Base-by-base conservation (phyloP, 177 flowering plant genomes). In the Tripterygium wilfordii region DNA sequence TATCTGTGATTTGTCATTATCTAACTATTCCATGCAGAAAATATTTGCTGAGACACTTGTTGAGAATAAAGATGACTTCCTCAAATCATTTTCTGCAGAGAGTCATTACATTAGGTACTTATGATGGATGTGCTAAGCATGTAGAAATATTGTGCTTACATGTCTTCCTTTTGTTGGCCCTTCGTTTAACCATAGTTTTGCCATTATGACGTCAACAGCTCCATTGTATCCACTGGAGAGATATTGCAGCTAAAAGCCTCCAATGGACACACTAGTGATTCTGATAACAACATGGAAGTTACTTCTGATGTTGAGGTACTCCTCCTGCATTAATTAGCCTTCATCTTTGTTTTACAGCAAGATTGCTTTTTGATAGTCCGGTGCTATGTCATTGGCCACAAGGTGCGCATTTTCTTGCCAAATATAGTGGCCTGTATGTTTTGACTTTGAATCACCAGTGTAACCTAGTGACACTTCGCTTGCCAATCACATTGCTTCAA, bases 31-130 rank as follows among this genome's bases (percentile, higher is more conserved):
- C n/a, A n/a, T n/a, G 14, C 85, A 89, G 99, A 63, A 58, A 39
- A 86, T 92, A 37, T 84, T 92, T 68, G 97, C 81, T 54, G 89
- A 79, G 57, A 84, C 80, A 56, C 67, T 88, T 53, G 56, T 84
- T 31, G 91, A 80, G 60, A 59, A 53, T 36, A 83, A 80, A 56
- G 89, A 89, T 23, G 88, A 76, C 30, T 86, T 92, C 58, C 85
- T 84, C 48, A 71, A 75, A 60, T 69, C 84, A 14, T 92, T 89
- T 63, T 74, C 81, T 4, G 49, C 73, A 1, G 91, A 84, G 40
- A 46, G 48, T 20, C 53, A 74, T 42, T 82, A 65, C 61, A 67
- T 89, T 29, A 70, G 80, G 97, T 92, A 71, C 45, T 49, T n/a
- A n/a, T n/a, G n/a, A n/a, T n/a, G n/a, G n/a, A n/a, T n/a, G n/a